phyloP scores from a whole-genome alignment of 768 basidiomycete genomes.

The Pleurotus sapidus region DNA sequence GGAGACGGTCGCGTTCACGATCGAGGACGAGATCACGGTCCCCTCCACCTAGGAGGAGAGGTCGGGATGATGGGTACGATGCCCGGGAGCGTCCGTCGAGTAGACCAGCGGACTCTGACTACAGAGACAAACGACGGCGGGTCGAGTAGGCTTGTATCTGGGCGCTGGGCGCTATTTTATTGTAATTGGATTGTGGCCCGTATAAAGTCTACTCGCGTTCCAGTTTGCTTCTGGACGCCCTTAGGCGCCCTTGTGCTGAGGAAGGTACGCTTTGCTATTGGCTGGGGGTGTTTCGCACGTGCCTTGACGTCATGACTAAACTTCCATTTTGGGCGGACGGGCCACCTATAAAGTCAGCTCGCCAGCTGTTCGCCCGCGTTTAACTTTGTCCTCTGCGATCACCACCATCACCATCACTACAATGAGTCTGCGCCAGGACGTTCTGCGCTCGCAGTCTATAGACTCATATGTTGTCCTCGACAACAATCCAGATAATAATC shows the following conservation, averaged over 20 bases:
- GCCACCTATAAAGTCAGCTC: background rate
- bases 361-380: background rate
- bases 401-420: constrained; percentile 15
- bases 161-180: no score
- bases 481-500: constrained; percentile 14
- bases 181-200: no score
- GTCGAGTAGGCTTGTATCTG: constrained; percentile 36
- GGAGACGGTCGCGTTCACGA: constrained; percentile 18
- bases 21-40: constrained; percentile 30
- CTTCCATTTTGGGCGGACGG: background rate
- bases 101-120: constrained; percentile 22
- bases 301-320: background rate
- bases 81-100: constrained; percentile 27
- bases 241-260: no score
- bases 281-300: background rate
- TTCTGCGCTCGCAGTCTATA: constrained; percentile 53
- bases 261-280: no score
- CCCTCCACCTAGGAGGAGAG: constrained; percentile 17
- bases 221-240: no score
- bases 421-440: constrained; percentile 71
- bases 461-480: constrained; percentile 34
- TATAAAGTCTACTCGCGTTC: no score
- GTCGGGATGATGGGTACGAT: constrained; percentile 11
- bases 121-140: constrained; percentile 54
- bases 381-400: background rate